These are phyloP conservation scores for Amphibolis antarctica DNA, from an alignment of 106 monocot species.

Conservation along the genomic window DNA sequence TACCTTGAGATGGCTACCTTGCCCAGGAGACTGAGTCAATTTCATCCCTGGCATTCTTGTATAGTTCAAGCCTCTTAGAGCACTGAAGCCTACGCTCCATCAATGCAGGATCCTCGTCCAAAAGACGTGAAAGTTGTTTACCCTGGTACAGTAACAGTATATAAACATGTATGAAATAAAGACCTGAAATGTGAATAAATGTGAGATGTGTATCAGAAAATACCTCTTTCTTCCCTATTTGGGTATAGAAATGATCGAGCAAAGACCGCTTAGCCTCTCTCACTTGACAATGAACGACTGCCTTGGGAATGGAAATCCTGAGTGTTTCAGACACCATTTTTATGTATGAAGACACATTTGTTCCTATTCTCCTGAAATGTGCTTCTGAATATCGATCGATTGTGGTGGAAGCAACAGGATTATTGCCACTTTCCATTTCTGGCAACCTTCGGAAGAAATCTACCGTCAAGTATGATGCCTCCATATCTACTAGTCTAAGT, in stretches of 20 bases:
- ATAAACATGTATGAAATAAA: background rate
- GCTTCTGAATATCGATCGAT: conserved; percentile 32
- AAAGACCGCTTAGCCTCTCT: conserved; percentile 79
- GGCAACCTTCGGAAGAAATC: conserved; percentile 86
- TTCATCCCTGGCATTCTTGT: conserved; percentile 65
- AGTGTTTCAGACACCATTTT: conserved; percentile 67
- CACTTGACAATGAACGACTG: conserved; percentile 87
- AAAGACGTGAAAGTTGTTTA: conserved; percentile 52
- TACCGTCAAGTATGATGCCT: conserved; percentile 62
- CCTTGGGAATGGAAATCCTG: conserved; percentile 61
- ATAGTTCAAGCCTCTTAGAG: conserved; percentile 69
- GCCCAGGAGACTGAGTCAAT: conserved; percentile 62
- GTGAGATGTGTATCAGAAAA: too few relatives aligned
- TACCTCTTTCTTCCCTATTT: conserved; percentile 38
- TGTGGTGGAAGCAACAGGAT: conserved; percentile 12
- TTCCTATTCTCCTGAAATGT: conserved; percentile 77
- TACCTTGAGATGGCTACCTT: conserved; percentile 17
- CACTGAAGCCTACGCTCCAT: conserved; percentile 66
- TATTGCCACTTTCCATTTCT: conserved; percentile 55
- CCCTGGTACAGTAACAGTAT: conserved; percentile 20
- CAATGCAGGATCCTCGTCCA: conserved; percentile 80
- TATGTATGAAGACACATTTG: conserved; percentile 79
- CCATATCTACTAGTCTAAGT: conserved; percentile 74
- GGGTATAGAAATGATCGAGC: conserved; percentile 67
- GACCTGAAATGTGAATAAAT: too few relatives aligned